Evolutionary conservation across 2,329 filamentous ascomycete genomes (phyloP), one percentile per base, ranked within the genome.

Genomic region (Ceratocystis variospora): DNA sequence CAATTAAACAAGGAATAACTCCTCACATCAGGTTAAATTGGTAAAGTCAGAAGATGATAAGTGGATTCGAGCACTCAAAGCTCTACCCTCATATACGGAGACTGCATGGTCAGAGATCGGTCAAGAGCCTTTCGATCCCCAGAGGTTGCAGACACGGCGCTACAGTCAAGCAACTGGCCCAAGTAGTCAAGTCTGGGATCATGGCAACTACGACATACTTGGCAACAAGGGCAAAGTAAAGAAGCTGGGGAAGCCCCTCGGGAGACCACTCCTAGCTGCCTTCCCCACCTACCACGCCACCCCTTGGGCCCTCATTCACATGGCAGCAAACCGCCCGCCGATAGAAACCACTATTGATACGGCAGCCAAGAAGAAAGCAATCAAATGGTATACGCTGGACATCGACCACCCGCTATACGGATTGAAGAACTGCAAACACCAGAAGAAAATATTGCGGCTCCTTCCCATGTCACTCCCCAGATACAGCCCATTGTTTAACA

Each of bases 401-500:
- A 22, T 6, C 5, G 41, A 12, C 10, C 45, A 63, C 45, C 62
- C 44, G 4, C n/a, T 19, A 17, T 33, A 48, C 12, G 45, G 45
- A 2, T 6, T 17, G 15, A n/a, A 48, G 45, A 17, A 63, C 2
- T 22, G 22, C 17, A 15, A 12, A 8, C 19, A 63, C 17, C 12
- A 46, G 19, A 63, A 25, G 28, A 17, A 28, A 12, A 63, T 63
- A 15, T 22, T 46, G 12, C 10, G 25, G 62, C 62, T 63, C 25
- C 44, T 63, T 5, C 62, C 62, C 5, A 46, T 10, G 12, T 44
- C 44, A 8, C 62, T 63, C 57, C 72, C 71, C 67, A 72, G 76
- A 46, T 74, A 73, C 61, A 74, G 74, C 19, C 69, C 69, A 33
- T 70, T 70, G 22, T 22, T 22, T 2, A 22, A 22, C 22, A 22